Evolutionary conservation across 2,329 filamentous ascomycete genomes (phyloP), one percentile per base, ranked within the genome.

Genomic region (Massarina eburnea): DNA sequence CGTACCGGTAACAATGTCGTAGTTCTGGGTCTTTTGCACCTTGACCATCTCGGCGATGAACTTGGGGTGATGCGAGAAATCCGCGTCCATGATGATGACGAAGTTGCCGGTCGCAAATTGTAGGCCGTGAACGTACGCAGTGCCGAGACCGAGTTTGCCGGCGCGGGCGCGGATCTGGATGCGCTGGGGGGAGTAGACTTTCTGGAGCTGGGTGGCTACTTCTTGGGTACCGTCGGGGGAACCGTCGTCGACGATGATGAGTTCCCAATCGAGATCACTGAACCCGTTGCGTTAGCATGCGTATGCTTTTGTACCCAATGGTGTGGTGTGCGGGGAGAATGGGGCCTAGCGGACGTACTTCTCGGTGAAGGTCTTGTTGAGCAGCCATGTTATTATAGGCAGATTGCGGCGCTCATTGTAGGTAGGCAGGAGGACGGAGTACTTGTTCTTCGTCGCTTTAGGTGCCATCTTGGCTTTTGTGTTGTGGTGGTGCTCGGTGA

Each of bases 21-120:
- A 95, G 77, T 90, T 84, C 55, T 78, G 85, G 45, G 77, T 75
- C 71, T 83, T 81, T 73, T 97, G 94, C 57, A 85, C 81, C 48
- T 80, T 81, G 63, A 99, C 89, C 90, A 99, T 97, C 67, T 86
- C 80, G 43, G 91, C 85, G 73, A 99, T 96, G 82, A 97, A 99
- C 76, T 97, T 99, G 68, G 94, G 94, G 79, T 99, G 94, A 77
- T 99, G 94, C 61, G 84, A 90, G 81, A 99, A 99, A 76, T 99
- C 94, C 74, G 95, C 94, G 78, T 99, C 94, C 94, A 99, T 99
- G 81, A 99, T 99, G 79, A 99, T 89, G 69, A 99, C 89, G 68
- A 85, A 97, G 81, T 95, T 96, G 63, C 94, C 94, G 18, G 85
- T 91, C 19, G 81, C 87, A 69, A 88, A 97, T 71, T 96, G 83